Percentiles rank a stretch among this genome's conserved stretches.
Evolutionary conservation across 352 stramenopile genomes (phyloP).

Genomic region (Globisporangium irregulare): DNA sequence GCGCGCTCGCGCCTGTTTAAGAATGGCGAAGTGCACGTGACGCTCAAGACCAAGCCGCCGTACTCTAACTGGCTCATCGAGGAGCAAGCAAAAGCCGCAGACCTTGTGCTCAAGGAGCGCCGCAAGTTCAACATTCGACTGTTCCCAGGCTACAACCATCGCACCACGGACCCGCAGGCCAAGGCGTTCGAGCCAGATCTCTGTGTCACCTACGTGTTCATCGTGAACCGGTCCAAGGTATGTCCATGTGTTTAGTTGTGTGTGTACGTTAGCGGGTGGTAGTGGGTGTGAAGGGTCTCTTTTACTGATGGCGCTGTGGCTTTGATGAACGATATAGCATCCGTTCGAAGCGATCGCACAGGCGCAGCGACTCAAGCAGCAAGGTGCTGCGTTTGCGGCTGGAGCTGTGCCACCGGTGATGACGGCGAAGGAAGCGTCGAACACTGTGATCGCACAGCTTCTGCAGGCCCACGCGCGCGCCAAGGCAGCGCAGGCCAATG

Average conservation of each 20-base stretch:
- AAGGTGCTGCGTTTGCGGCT: background rate
- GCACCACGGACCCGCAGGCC: conserved; percentile 81
- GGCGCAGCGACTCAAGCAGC: conserved; percentile 12
- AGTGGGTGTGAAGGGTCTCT: background rate
- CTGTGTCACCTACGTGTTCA: conserved; percentile 84
- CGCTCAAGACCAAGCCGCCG: conserved; percentile 80
- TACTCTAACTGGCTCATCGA: conserved; percentile 90
- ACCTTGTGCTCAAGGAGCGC: conserved; percentile 78
- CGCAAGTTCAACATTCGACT: conserved; percentile 65
- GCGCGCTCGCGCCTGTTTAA: conserved; percentile 53
- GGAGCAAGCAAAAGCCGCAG: conserved; percentile 64
- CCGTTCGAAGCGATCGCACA: conserved; percentile 17
- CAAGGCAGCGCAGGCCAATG: background rate
- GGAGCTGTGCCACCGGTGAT: background rate
- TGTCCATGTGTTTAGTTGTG: background rate
- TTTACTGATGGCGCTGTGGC: background rate
- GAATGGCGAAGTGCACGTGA: conserved; percentile 76
- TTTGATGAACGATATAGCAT: conserved; percentile 11
- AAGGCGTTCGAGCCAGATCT: conserved; percentile 83
- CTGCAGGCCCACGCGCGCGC: conserved; percentile 13
- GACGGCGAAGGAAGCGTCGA: background rate
- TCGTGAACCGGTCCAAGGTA: conserved; percentile 81
- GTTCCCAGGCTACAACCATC: conserved; percentile 86
- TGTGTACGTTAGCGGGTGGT: background rate
- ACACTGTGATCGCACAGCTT: conserved; percentile 37